A percentile compares a stretch with the other conserved stretches of the same genome.
These are phyloP conservation scores for Chlorella variabilis DNA, from an alignment of 163 green algal species.

Conservation along the genomic window DNA sequence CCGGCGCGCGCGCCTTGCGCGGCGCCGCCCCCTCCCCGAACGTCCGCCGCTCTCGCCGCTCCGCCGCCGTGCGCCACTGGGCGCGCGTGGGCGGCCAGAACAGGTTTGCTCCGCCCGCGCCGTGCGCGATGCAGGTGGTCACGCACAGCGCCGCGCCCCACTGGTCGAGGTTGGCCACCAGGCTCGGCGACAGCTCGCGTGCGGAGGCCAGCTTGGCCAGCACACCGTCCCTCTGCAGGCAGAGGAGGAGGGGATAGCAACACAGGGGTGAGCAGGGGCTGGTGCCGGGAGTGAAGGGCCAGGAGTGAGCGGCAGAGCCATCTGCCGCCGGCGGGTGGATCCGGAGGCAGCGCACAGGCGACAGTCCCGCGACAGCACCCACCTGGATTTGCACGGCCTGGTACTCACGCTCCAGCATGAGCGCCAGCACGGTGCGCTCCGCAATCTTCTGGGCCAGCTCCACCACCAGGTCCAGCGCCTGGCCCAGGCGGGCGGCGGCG, in stretches of 20 bases:
- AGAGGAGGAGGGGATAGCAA: no score
- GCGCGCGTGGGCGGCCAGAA: neutral
- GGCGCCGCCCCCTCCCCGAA: neutral
- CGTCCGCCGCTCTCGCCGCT: neutral
- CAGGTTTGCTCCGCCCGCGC: neutral
- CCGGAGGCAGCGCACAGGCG: no score
- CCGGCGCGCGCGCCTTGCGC: no score
- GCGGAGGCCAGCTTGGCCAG: no score
- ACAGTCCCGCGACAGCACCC: no score
- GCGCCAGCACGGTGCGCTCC: neutral
- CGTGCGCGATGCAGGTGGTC: neutral
- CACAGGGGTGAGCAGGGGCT: no score
- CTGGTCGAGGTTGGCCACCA: neutral
- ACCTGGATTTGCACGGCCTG: neutral
- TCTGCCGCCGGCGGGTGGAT: no score
- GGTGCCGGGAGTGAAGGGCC: no score
- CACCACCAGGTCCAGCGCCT: neutral
- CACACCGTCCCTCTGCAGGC: no score
- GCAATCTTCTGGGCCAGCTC: neutral
- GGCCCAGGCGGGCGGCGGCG: neutral
- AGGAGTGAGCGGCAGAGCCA: no score
- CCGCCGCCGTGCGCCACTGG: neutral
- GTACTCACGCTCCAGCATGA: neutral
- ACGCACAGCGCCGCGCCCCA: neutral
- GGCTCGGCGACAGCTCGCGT: neutral